phyloP scores from a whole-genome alignment of 495 filamentous ascomycete genomes.

The Tuber magnatum region DNA sequence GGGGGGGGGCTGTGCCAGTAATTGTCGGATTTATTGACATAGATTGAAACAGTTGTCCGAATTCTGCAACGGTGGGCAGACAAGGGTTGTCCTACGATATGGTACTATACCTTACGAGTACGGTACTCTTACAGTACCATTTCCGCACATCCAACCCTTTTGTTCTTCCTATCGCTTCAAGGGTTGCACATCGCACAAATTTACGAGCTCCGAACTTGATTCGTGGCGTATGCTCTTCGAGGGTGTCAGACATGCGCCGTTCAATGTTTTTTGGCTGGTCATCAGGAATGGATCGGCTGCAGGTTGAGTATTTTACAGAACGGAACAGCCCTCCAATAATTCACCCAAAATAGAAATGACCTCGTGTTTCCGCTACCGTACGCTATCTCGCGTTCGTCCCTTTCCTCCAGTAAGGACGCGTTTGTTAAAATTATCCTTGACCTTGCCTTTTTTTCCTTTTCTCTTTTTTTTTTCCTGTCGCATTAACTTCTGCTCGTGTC shows the following conservation, averaged over 20 bases:
- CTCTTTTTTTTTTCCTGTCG: neutral
- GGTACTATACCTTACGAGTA: neutral
- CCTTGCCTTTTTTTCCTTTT: neutral
- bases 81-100: neutral
- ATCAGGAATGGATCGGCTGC: neutral
- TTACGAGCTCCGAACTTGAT: neutral
- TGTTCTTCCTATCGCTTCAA: neutral
- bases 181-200: neutral
- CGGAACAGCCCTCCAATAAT: neutral
- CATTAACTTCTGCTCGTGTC: neutral
- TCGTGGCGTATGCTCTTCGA: neutral
- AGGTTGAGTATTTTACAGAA: neutral
- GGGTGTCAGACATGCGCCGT: neutral
- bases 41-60: constrained; percentile 25
- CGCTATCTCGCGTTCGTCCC: neutral
- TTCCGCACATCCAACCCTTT: neutral
- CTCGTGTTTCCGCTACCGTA: constrained; percentile 2
- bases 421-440: neutral
- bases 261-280: neutral
- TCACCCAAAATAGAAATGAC: constrained; percentile 2
- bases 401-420: neutral
- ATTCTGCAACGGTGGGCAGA: constrained; percentile 1
- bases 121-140: neutral
- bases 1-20: neutral
- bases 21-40: constrained; percentile 27